A percentile compares a stretch with the other conserved stretches of the same genome.
These are phyloP conservation scores for Ustilago shanxiensis DNA, from an alignment of 1,284 basidiomycete species.

Conservation along the genomic window DNA sequence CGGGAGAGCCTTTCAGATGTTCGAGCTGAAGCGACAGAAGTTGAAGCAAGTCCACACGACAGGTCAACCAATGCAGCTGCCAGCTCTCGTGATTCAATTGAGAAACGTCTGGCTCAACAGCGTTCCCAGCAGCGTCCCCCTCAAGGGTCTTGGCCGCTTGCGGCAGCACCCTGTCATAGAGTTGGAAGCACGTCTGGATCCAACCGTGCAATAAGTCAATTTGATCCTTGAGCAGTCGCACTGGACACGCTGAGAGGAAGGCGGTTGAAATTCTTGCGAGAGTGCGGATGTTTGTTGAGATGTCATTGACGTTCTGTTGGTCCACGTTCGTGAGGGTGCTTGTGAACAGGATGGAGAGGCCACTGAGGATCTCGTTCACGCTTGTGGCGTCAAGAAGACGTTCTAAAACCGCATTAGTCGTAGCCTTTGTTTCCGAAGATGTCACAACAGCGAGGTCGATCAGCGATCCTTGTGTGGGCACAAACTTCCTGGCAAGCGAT, in stretches of 20 bases:
- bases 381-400: conserved; percentile 41
- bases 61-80: conserved; percentile 43
- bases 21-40: conserved; percentile 21
- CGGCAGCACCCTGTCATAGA: conserved; percentile 32
- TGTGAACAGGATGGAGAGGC: conserved; percentile 25
- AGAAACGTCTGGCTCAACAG: conserved; percentile 7
- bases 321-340: neutral
- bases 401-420: conserved; percentile 24
- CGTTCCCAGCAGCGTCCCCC: neutral
- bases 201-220: conserved; percentile 4
- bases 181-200: conserved; percentile 18
- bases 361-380: conserved; percentile 31
- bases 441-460: conserved; percentile 44
- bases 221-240: conserved; percentile 22
- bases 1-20: conserved; percentile 18
- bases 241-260: conserved; percentile 29
- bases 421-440: conserved; percentile 2
- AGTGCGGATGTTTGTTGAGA: conserved; percentile 18
- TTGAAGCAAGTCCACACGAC: conserved; percentile 36
- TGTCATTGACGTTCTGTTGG: neutral
- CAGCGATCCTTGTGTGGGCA: conserved; percentile 45
- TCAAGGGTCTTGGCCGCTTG: conserved; percentile 4
- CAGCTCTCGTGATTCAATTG: conserved; percentile 16
- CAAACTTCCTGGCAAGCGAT: conserved; percentile 45
- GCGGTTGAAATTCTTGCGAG: conserved; percentile 26